Evolutionary conservation across 108 stramenopile species (phyloP).

Genomic region (Pinguiococcus pyrenoidosus): DNA sequence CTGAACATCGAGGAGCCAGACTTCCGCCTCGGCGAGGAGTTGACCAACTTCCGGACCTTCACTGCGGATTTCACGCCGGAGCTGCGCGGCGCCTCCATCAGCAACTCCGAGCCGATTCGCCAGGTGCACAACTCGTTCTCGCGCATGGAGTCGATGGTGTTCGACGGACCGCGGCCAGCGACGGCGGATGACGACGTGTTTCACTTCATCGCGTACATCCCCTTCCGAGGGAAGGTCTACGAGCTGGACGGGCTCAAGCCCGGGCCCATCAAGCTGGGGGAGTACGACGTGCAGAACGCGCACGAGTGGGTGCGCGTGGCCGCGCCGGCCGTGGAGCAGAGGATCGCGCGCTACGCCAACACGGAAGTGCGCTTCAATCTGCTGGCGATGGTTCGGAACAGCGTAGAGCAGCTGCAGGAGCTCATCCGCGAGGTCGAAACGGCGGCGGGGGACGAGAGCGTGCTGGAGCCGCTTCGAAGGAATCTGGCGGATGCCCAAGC

Average conservation of each 20-base stretch:
- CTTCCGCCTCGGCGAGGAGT: slow-evolving; percentile 56
- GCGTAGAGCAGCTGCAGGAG: slow-evolving; percentile 38
- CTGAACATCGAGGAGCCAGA: slow-evolving; percentile 12
- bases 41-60: slow-evolving; percentile 64
- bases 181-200: slow-evolving; percentile 63
- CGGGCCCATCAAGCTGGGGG: slow-evolving; percentile 69
- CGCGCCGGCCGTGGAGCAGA: slow-evolving; percentile 22
- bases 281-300: background rate
- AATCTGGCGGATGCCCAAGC: slow-evolving; percentile 43
- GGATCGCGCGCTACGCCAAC: slow-evolving; percentile 28
- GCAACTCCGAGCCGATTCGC: slow-evolving; percentile 57
- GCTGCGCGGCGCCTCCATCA: slow-evolving; percentile 71
- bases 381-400: slow-evolving; percentile 69
- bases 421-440: slow-evolving; percentile 28
- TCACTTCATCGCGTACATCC: slow-evolving; percentile 87
- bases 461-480: background rate
- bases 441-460: background rate
- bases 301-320: slow-evolving; percentile 18
- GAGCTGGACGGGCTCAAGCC: slow-evolving; percentile 83
- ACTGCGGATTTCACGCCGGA: slow-evolving; percentile 59
- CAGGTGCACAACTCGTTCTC: slow-evolving; percentile 78
- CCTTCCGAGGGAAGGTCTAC: slow-evolving; percentile 56
- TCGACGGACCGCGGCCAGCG: slow-evolving; percentile 29
- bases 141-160: slow-evolving; percentile 64
- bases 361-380: slow-evolving; percentile 81